phyloP scores from a whole-genome alignment of 1,139 yeast genomes.

The Chernovozyma aurita region DNA sequence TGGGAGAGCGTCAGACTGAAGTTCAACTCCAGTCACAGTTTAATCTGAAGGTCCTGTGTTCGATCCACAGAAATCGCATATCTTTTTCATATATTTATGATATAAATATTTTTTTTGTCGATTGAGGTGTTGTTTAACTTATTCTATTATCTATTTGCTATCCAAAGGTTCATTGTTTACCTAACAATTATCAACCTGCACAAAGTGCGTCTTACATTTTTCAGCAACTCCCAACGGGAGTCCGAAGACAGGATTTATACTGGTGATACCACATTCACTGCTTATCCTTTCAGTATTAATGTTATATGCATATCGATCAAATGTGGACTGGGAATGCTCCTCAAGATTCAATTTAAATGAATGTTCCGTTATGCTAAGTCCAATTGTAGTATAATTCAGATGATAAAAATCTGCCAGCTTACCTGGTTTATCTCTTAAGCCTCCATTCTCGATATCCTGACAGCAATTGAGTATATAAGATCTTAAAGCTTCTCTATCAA shows the following conservation, averaged over 20 bases:
- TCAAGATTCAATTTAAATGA: constrained; percentile 18
- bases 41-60: constrained; percentile 89
- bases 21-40: constrained; percentile 33
- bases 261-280: constrained; percentile 16
- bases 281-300: constrained; percentile 16
- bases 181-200: background rate
- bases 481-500: constrained; percentile 52
- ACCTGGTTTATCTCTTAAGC: constrained; percentile 87
- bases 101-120: background rate
- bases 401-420: constrained; percentile 81
- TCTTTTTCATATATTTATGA: constrained; percentile 11
- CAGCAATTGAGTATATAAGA: constrained; percentile 73
- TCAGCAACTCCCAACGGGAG: constrained; percentile 38
- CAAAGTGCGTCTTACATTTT: constrained; percentile 15
- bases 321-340: background rate
- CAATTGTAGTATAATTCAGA: constrained; percentile 78
- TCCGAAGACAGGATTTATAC: constrained; percentile 64
- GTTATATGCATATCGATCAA: constrained; percentile 21
- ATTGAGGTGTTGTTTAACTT: too few species aligned
- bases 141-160: too few species aligned
- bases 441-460: constrained; percentile 58
- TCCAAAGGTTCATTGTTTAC: background rate
- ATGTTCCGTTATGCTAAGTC: constrained; percentile 68
- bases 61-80: constrained; percentile 88
- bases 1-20: constrained; percentile 91